A percentile compares a stretch with the other conserved stretches of the same genome.
Evolutionary conservation across 2,329 filamentous ascomycete genomes (phyloP).

Genomic region (Colletotrichum godetiae): DNA sequence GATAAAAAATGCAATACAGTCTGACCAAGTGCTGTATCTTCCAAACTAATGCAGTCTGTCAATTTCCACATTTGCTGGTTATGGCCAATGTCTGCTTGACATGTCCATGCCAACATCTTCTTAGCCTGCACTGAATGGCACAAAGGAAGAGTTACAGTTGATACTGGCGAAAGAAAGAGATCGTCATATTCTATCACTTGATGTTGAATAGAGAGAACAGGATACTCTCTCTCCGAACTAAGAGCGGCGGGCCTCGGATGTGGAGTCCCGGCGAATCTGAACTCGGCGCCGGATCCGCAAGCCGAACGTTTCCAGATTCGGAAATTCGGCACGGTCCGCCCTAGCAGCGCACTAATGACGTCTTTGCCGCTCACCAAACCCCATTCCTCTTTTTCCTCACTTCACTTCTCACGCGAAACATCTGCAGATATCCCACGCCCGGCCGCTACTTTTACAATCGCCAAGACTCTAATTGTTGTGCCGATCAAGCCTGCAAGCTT

Average conservation of each 20-base stretch:
- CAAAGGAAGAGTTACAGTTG: too few relatives aligned
- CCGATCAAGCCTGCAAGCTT: background rate
- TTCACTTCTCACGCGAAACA: background rate
- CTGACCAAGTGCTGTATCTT: too few relatives aligned
- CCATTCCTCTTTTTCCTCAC: too few relatives aligned
- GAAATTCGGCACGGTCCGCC: constrained; percentile 11
- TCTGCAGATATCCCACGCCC: background rate
- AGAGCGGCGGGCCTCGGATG: background rate
- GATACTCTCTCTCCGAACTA: too few relatives aligned
- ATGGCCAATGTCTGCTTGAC: too few relatives aligned
- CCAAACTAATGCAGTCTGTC: too few relatives aligned
- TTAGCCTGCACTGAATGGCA: too few relatives aligned
- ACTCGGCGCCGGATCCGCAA: constrained; percentile 11
- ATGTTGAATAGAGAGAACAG: too few relatives aligned
- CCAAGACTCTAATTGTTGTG: background rate
- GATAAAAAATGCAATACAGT: accelerated
- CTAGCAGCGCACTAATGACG: constrained; percentile 1
- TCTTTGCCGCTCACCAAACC: background rate
- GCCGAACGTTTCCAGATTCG: constrained; percentile 7
- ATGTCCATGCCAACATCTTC: background rate
- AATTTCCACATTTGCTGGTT: too few relatives aligned
- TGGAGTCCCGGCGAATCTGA: constrained; percentile 5
- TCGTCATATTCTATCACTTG: too few relatives aligned
- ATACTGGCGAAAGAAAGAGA: too few relatives aligned
- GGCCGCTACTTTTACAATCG: background rate